A percentile compares a stretch with the other conserved stretches of the same genome.
phyloP scores from a whole-genome alignment of 129 eudicot species.

The Gnaphalium uliginosum region DNA sequence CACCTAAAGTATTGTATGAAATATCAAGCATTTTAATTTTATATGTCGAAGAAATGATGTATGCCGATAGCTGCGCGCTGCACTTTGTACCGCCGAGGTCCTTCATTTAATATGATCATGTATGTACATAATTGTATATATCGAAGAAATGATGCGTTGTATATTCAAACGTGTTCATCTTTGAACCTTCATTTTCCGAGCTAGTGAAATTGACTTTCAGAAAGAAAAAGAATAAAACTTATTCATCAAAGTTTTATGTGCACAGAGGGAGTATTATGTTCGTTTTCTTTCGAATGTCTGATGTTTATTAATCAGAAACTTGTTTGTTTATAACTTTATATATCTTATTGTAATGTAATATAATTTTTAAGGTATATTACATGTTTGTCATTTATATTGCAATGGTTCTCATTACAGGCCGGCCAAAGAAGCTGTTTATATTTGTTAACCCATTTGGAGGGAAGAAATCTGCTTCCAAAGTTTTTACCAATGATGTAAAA shows the following conservation, averaged over 20 bases:
- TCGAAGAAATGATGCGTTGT: too few species aligned
- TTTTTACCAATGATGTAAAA: slow-evolving; percentile 42
- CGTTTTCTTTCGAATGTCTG: not conserved
- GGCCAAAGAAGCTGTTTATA: slow-evolving; percentile 82
- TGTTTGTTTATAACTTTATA: not conserved
- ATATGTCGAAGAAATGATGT: too few species aligned
- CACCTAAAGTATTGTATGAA: too few species aligned
- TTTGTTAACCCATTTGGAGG: slow-evolving; percentile 92
- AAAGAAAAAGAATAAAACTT: too few species aligned
- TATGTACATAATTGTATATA: too few species aligned
- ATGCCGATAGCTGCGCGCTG: too few species aligned
- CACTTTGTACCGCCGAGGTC: too few species aligned
- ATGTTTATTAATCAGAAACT: not conserved
- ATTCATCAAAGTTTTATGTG: not conserved
- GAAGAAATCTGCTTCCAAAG: slow-evolving; percentile 65
- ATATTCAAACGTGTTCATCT: too few species aligned
- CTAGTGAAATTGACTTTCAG: not conserved
- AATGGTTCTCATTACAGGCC: slow-evolving; percentile 38
- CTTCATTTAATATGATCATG: too few species aligned
- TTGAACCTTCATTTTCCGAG: too few species aligned
- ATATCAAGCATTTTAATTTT: too few species aligned
- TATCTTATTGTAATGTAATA: not conserved
- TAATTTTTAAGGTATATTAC: too few species aligned
- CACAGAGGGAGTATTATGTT: not conserved
- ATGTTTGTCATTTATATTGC: not conserved